Conservation (phyloP, 495 filamentous ascomycete genomes). For the Lindgomyces ingoldianus region DNA sequence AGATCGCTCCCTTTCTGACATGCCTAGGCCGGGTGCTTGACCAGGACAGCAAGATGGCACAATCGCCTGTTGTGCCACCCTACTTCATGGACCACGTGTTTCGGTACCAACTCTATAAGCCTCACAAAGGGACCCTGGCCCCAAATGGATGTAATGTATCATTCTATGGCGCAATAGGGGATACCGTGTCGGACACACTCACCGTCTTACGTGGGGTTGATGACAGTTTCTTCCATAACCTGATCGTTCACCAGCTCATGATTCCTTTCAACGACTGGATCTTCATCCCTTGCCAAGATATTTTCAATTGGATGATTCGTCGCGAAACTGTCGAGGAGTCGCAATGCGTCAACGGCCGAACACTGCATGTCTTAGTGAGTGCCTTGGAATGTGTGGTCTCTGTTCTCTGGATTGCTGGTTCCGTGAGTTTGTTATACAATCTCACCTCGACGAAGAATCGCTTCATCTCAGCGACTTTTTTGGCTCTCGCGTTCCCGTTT, state of each 20-base stretch:
- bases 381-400: conserved; percentile 6
- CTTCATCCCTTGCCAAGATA: neutral
- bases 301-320: neutral
- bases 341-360: neutral
- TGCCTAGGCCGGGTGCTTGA: conserved; percentile 2
- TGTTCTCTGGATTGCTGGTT: neutral
- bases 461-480: conserved; percentile 6
- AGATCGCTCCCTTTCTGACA: too few relatives aligned
- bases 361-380: neutral
- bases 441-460: conserved; percentile 1
- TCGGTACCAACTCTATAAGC: neutral
- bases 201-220: neutral
- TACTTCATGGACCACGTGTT: conserved; percentile 11
- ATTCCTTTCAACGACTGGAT: neutral
- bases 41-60: neutral
- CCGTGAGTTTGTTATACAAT: conserved; percentile 3
- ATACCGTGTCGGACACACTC: neutral
- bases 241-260: conserved; percentile 5
- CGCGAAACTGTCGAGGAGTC: neutral
- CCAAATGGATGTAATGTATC: neutral
- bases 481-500: neutral
- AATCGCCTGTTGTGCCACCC: neutral
- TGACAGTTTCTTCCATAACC: neutral
- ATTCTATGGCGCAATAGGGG: conserved; percentile 5
- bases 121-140: neutral